Percentiles rank a stretch among this genome's conserved stretches.
These are phyloP conservation scores for Trypanosoma theileri DNA, from an alignment of 208 protist species.

Conservation along the genomic window DNA sequence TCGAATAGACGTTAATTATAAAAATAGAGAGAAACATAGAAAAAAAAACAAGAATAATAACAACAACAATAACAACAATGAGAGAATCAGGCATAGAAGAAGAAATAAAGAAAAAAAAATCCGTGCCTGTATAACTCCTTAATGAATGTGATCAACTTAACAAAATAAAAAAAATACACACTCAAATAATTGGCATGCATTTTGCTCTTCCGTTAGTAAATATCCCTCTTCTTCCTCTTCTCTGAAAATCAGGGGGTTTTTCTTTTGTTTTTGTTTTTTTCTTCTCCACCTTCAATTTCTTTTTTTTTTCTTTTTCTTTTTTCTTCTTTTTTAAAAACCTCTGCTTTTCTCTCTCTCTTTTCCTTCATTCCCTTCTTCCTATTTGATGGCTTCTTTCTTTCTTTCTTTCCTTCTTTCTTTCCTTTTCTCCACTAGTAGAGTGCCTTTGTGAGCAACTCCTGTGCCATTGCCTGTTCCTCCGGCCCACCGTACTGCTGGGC, in stretches of 20 bases:
- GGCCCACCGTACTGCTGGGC: slow-evolving; percentile 44
- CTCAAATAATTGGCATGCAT: neutral
- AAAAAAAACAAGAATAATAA: too few relatives aligned
- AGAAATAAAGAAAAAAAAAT: slow-evolving; percentile 9
- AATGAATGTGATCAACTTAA: neutral
- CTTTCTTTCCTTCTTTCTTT: too few relatives aligned
- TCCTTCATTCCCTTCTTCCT: too few relatives aligned
- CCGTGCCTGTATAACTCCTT: neutral
- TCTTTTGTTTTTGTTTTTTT: too few relatives aligned
- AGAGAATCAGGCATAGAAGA: neutral
- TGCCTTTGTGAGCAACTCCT: slow-evolving; percentile 27
- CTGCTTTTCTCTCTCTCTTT: too few relatives aligned
- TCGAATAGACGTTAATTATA: too few relatives aligned
- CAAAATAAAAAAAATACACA: neutral
- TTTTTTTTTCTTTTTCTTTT: too few relatives aligned
- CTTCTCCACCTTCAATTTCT: neutral
- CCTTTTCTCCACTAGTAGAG: slow-evolving; percentile 33
- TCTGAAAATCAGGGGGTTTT: too few relatives aligned
- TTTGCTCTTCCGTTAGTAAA: neutral
- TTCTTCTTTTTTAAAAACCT: too few relatives aligned
- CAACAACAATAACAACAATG: neutral
- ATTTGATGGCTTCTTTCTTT: too few relatives aligned
- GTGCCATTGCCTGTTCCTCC: slow-evolving; percentile 29
- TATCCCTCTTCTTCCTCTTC: too few relatives aligned
- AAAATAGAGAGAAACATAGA: too few relatives aligned